phyloP scores from a whole-genome alignment of 768 basidiomycete species.

The Myochromella boudieri region DNA sequence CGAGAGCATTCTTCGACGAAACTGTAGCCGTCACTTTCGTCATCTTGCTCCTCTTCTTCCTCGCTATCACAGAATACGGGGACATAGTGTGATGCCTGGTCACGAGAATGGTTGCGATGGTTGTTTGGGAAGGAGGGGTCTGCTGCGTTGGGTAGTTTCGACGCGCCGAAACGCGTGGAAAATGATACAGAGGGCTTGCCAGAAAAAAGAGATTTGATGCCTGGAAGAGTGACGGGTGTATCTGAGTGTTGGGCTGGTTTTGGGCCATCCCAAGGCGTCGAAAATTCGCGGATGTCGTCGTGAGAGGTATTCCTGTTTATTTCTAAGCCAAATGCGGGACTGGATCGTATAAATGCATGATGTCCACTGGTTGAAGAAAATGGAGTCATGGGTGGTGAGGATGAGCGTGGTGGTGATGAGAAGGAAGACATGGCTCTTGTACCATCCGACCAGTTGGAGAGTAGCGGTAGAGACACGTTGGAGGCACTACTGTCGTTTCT shows the following conservation, averaged over 20 bases:
- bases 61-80: slow-evolving; percentile 35
- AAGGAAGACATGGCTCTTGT: slow-evolving; percentile 19
- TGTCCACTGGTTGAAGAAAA: slow-evolving; percentile 23
- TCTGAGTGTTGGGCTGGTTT: slow-evolving; percentile 17
- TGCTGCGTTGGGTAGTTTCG: slow-evolving; percentile 30
- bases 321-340: slow-evolving; percentile 31
- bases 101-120: slow-evolving; percentile 24
- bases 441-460: slow-evolving; percentile 18
- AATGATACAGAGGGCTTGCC: slow-evolving; percentile 26
- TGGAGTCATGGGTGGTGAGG: slow-evolving; percentile 40
- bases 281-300: slow-evolving; percentile 27
- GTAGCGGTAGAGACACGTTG: slow-evolving; percentile 19
- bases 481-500: slow-evolving; percentile 19
- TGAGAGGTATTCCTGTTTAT: slow-evolving; percentile 16
- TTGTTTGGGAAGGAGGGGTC: slow-evolving; percentile 21
- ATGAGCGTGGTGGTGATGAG: slow-evolving; percentile 37
- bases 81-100: slow-evolving; percentile 23
- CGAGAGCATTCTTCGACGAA: slow-evolving; percentile 33
- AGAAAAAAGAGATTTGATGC: slow-evolving; percentile 26
- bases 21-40: slow-evolving; percentile 24
- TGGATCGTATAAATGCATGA: slow-evolving; percentile 34
- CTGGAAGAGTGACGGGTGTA: slow-evolving; percentile 24
- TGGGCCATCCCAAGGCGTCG: slow-evolving; percentile 21
- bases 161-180: slow-evolving; percentile 33
- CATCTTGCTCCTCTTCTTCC: slow-evolving; percentile 29